Percentiles rank a stretch among this genome's conserved stretches.
phyloP scores from a whole-genome alignment of 2,329 filamentous ascomycete species.

The Hypoxylon sp. region DNA sequence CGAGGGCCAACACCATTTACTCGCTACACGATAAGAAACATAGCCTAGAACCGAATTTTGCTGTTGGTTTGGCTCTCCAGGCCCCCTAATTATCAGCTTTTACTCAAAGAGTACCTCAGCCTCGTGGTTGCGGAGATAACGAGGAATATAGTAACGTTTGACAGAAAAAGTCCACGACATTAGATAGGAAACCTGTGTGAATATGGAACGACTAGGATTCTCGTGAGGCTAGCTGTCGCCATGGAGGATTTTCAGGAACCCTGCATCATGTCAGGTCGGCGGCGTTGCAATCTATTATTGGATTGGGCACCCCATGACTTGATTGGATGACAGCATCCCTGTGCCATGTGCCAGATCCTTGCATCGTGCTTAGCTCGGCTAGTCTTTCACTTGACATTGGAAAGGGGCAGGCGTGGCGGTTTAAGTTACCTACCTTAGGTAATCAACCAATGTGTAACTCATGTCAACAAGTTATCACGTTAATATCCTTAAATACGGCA shows the following conservation, averaged over 20 bases:
- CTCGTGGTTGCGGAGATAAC: background rate
- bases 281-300: conserved; percentile 23
- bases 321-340: conserved; percentile 2
- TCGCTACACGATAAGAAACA: background rate
- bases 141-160: background rate
- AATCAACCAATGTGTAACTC: background rate
- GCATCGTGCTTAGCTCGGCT: background rate
- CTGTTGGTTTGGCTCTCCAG: background rate
- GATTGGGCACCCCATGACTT: conserved; percentile 14
- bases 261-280: conserved; percentile 5
- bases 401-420: background rate
- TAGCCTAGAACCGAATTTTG: background rate
- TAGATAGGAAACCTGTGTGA: background rate
- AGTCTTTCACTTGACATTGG: background rate
- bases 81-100: background rate
- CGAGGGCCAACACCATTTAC: conserved; percentile 1
- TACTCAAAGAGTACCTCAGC: background rate
- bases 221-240: conserved; percentile 10
- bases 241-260: conserved; percentile 12
- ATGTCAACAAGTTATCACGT: background rate
- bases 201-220: conserved; percentile 1
- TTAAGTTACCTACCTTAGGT: no score
- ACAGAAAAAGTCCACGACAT: conserved; percentile 1
- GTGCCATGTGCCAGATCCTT: conserved; percentile 2
- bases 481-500: no score